Evolutionary conservation across 345 rosid species (phyloP).

Genomic region (Bretschneidera sinensis): DNA sequence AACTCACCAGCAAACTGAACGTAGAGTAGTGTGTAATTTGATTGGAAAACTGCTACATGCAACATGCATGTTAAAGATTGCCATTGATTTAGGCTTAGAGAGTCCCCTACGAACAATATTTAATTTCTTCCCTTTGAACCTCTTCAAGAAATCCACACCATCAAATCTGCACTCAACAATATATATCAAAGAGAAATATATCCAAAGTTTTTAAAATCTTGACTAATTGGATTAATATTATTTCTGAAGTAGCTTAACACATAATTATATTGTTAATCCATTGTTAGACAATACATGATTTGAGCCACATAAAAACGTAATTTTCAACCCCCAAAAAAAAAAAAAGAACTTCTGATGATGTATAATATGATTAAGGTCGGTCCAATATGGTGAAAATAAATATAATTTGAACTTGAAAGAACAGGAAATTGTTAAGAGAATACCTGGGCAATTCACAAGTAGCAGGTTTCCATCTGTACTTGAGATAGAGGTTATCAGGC

Average conservation of each 20-base stretch:
- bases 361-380: neutral
- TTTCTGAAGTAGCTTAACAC: too few species aligned
- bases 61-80: conserved; percentile 70
- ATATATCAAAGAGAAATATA: neutral
- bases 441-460: conserved; percentile 46
- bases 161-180: conserved; percentile 44
- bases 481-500: conserved; percentile 39
- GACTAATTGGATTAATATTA: too few species aligned
- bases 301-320: too few species aligned
- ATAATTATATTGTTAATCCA: conserved; percentile 1
- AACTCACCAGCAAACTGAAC: conserved; percentile 33
- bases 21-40: conserved; percentile 33
- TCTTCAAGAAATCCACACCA: conserved; percentile 39
- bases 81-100: conserved; percentile 80
- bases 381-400: too few species aligned
- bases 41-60: conserved; percentile 44
- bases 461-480: conserved; percentile 50
- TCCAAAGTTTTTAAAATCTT: too few species aligned
- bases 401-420: neutral
- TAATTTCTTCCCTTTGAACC: conserved; percentile 60
- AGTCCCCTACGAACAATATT: conserved; percentile 75
- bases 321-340: too few species aligned
- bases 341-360: neutral
- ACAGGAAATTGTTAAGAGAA: neutral
- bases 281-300: neutral